These are phyloP conservation scores for Boletus bicolor DNA, from an alignment of 768 basidiomycete species.

Conservation along the genomic window DNA sequence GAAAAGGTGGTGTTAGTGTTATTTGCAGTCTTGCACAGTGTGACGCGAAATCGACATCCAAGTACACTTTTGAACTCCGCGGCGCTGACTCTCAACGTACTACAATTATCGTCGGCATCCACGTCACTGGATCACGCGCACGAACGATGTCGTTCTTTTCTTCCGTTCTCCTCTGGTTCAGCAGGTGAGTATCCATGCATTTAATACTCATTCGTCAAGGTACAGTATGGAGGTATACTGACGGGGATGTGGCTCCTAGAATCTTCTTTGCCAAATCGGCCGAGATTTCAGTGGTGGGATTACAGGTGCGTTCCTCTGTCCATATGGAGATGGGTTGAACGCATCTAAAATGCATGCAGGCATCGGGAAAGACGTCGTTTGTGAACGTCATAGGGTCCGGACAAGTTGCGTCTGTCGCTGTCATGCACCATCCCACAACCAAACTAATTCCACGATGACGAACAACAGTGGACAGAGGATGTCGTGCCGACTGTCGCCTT, in stretches of 20 bases:
- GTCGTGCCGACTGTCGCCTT: constrained; percentile 96
- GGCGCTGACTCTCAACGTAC: neutral
- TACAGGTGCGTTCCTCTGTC: constrained; percentile 53
- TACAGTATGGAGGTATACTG: neutral
- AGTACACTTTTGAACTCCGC: constrained; percentile 17
- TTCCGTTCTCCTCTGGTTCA: constrained; percentile 57
- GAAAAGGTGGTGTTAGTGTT: neutral
- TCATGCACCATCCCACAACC: neutral
- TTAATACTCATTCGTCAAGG: neutral
- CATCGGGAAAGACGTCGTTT: constrained; percentile 93
- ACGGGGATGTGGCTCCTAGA: constrained; percentile 32
- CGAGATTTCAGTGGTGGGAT: constrained; percentile 87
- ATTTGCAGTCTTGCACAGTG: neutral
- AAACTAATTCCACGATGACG: neutral
- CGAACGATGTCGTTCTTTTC: constrained; percentile 46
- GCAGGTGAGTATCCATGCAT: constrained; percentile 34
- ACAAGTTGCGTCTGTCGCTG: constrained; percentile 41
- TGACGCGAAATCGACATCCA: neutral
- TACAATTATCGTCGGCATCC: neutral
- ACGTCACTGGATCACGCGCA: neutral
- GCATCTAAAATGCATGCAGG: constrained; percentile 40
- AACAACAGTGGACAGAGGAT: constrained; percentile 83
- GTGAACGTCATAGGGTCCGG: constrained; percentile 90
- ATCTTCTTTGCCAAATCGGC: constrained; percentile 86
- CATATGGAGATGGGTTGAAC: neutral